These are phyloP conservation scores for Phytophthora multivora DNA, from an alignment of 352 stramenopile genomes.

Conservation along the genomic window DNA sequence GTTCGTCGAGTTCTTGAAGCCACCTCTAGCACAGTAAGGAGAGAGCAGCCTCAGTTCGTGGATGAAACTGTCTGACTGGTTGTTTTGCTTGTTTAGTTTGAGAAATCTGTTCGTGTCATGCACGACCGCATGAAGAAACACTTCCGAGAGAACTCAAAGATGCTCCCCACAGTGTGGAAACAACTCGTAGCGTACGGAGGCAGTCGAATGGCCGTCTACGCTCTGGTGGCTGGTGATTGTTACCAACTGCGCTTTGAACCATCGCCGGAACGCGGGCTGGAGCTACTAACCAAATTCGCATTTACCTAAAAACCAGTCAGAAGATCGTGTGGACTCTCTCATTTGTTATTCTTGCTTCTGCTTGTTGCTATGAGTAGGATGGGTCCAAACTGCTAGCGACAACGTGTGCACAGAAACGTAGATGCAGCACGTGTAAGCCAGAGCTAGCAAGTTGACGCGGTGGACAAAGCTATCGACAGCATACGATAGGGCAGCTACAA, in stretches of 20 bases:
- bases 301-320: constrained; percentile 24
- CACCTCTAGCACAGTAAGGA: constrained; percentile 41
- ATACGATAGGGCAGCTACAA: constrained; percentile 31
- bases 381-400: constrained; percentile 55
- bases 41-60: background rate
- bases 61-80: background rate
- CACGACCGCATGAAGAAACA: constrained; percentile 81
- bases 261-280: constrained; percentile 37
- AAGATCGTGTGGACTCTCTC: background rate
- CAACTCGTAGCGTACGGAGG: constrained; percentile 52
- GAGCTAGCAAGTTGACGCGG: constrained; percentile 57
- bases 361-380: constrained; percentile 23
- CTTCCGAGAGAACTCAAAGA: constrained; percentile 54
- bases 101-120: constrained; percentile 71
- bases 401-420: constrained; percentile 77
- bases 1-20: constrained; percentile 56
- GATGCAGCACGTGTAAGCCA: constrained; percentile 72
- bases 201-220: constrained; percentile 47
- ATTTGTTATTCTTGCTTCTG: constrained; percentile 35
- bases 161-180: constrained; percentile 59
- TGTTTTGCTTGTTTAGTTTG: constrained; percentile 44
- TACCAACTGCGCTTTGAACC: constrained; percentile 70
- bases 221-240: constrained; percentile 55
- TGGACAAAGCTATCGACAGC: constrained; percentile 55
- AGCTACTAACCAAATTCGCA: constrained; percentile 55